A percentile compares a stretch with the other conserved stretches of the same genome.
These are phyloP conservation scores for Eutrema yunnanense DNA, from an alignment of 345 rosid species.

Conservation along the genomic window DNA sequence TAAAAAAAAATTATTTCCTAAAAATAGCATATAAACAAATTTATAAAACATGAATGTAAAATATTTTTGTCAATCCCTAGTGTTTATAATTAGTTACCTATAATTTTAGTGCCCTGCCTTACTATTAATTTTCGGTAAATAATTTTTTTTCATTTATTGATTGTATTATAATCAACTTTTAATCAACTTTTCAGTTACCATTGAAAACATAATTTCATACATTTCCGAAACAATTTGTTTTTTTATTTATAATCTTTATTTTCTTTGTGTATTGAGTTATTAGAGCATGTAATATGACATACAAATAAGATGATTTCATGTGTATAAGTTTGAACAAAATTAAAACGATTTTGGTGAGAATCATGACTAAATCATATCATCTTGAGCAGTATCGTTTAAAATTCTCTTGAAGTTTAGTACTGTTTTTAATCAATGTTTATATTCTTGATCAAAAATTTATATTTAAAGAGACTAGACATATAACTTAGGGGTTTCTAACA, in stretches of 20 bases:
- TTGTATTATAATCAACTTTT: neutral
- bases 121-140: neutral
- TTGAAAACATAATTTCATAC: neutral
- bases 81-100: too few relatives aligned
- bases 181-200: too few relatives aligned
- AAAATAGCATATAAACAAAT: too few relatives aligned
- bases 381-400: neutral
- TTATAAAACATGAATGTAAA: too few relatives aligned
- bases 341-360: neutral
- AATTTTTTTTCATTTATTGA: neutral
- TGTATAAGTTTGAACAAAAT: neutral
- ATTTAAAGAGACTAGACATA: neutral
- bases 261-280: too few relatives aligned
- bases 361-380: neutral
- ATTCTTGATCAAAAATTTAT: neutral
- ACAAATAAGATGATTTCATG: neutral
- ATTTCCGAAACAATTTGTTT: neutral
- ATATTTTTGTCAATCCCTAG: too few relatives aligned
- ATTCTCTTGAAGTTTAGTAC: neutral
- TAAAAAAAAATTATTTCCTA: too few relatives aligned
- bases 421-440: neutral
- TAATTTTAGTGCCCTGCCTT: neutral
- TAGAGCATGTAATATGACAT: too few relatives aligned
- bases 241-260: neutral
- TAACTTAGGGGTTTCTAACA: neutral